Evolutionary conservation across 139 green algal species (phyloP).

Genomic region (Edaphochlamys debaryana): DNA sequence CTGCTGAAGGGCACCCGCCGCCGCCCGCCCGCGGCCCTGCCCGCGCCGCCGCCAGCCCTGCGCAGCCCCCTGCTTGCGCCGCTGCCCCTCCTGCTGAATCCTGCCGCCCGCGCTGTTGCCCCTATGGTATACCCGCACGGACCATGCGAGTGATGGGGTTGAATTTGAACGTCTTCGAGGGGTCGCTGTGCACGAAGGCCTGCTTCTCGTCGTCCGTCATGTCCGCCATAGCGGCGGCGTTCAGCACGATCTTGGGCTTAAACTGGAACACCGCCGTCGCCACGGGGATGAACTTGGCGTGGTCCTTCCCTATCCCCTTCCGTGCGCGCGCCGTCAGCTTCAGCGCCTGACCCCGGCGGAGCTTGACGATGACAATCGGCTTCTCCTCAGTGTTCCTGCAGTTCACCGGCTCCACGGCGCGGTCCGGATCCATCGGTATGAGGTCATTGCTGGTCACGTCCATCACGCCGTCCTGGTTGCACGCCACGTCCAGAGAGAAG

Average conservation of each 20-base stretch:
- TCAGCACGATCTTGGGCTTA: slow-evolving; percentile 90
- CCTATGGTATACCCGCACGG: too few relatives aligned
- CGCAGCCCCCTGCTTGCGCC: too few relatives aligned
- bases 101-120: too few relatives aligned
- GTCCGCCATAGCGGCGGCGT: slow-evolving; percentile 72
- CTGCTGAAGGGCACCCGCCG: too few relatives aligned
- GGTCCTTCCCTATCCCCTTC: slow-evolving; percentile 97
- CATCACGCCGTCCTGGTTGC: slow-evolving; percentile 65
- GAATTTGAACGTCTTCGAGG: slow-evolving; percentile 82
- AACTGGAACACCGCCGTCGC: slow-evolving; percentile 86
- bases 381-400: slow-evolving; percentile 45
- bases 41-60: too few relatives aligned
- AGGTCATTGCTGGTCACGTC: slow-evolving; percentile 77
- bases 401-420: slow-evolving; percentile 45
- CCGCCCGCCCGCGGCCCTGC: too few relatives aligned
- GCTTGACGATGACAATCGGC: slow-evolving; percentile 91
- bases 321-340: slow-evolving; percentile 85
- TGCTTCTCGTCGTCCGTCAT: slow-evolving; percentile 85
- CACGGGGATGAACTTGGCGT: slow-evolving; percentile 98
- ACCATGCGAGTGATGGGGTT: slow-evolving; percentile 78
- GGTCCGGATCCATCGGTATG: slow-evolving; percentile 30
- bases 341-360: slow-evolving; percentile 88
- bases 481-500: slow-evolving; percentile 47
- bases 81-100: too few relatives aligned
- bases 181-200: slow-evolving; percentile 77